A percentile compares a stretch with the other conserved stretches of the same genome.
phyloP scores from a whole-genome alignment of 1,284 basidiomycete genomes.

The Cystobasidium pallidum region DNA sequence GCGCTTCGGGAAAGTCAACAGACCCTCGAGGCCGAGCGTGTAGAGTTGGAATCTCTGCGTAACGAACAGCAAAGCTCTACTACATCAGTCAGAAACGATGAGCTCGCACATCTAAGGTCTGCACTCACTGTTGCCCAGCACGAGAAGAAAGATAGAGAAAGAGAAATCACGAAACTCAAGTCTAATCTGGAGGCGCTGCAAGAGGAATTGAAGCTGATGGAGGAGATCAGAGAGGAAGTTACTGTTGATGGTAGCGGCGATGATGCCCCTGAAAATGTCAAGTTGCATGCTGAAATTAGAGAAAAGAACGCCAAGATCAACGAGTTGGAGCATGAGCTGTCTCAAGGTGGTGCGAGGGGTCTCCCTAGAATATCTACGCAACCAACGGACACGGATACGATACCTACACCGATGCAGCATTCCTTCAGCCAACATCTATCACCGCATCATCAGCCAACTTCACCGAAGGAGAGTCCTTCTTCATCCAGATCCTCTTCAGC shows the following conservation, averaged over 20 bases:
- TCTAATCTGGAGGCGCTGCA: constrained; percentile 62
- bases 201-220: constrained; percentile 55
- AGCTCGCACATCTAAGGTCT: constrained; percentile 56
- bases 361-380: constrained; percentile 24
- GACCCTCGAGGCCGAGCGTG: constrained; percentile 85
- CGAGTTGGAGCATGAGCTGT: constrained; percentile 1
- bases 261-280: constrained; percentile 2
- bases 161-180: constrained; percentile 60
- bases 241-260: constrained; percentile 3
- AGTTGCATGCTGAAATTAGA: constrained; percentile 1
- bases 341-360: not conserved
- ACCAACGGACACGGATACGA: constrained; percentile 22
- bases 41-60: constrained; percentile 83
- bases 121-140: constrained; percentile 62
- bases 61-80: constrained; percentile 60
- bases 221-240: constrained; percentile 45
- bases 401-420: constrained; percentile 6
- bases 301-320: constrained; percentile 26
- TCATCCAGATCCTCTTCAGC: constrained; percentile 7
- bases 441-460: constrained; percentile 11
- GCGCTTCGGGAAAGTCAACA: constrained; percentile 84
- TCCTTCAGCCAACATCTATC: constrained; percentile 26
- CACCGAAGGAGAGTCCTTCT: constrained; percentile 23
- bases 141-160: constrained; percentile 47
- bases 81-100: constrained; percentile 41